Evolutionary conservation across 2,329 filamentous ascomycete genomes (phyloP).

Genomic region (Pestalotiopsis sp.): DNA sequence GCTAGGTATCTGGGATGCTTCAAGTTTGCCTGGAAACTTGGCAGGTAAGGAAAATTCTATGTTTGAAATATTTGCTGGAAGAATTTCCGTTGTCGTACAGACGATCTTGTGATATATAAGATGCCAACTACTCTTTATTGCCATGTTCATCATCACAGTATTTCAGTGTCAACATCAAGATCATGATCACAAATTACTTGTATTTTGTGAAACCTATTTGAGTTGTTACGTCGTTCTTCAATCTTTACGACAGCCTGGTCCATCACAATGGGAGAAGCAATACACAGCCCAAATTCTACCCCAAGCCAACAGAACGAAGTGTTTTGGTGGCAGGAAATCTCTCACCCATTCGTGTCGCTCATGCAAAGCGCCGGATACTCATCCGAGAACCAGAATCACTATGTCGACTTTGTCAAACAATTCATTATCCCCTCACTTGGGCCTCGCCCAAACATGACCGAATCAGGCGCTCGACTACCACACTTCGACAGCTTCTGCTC

Average conservation of each 20-base stretch:
- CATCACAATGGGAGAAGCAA: neutral
- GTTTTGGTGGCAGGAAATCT: slow-evolving; percentile 1
- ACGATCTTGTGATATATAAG: neutral
- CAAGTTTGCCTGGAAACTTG: too few species aligned
- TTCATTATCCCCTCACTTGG: neutral
- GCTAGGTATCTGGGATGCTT: too few species aligned
- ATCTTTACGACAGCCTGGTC: neutral
- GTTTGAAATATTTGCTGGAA: too few species aligned
- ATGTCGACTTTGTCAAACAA: neutral
- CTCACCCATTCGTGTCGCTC: neutral
- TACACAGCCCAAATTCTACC: neutral
- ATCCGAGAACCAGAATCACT: neutral
- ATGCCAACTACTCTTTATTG: neutral
- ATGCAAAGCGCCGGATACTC: neutral
- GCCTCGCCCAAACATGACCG: neutral
- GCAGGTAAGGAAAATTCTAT: too few species aligned
- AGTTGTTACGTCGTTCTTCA: neutral
- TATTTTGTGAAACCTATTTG: neutral
- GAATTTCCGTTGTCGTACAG: neutral
- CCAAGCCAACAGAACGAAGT: neutral
- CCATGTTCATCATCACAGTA: neutral
- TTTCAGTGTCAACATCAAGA: neutral
- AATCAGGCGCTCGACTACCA: neutral
- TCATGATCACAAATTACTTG: neutral
- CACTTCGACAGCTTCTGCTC: neutral